Evolutionary conservation across 2,329 filamentous ascomycete genomes (phyloP).

Genomic region (Achaetomium macrosporum): DNA sequence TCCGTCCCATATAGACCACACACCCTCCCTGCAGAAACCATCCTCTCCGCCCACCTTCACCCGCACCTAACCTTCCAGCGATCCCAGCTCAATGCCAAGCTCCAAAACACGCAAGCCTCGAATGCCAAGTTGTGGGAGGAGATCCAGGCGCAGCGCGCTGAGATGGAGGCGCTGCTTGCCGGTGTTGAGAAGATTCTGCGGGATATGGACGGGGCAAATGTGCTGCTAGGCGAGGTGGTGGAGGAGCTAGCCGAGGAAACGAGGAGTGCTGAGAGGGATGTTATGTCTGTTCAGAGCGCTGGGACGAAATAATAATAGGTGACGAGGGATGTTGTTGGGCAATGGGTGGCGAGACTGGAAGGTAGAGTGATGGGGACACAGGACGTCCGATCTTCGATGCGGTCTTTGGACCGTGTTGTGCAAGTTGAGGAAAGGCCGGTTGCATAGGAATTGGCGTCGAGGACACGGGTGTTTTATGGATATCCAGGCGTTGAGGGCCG

Average conservation of each 20-base stretch:
- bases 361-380: not conserved
- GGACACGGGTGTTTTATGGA: not conserved
- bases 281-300: constrained; percentile 24
- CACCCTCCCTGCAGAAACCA: constrained; percentile 45
- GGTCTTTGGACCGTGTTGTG: too few relatives aligned
- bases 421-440: not conserved
- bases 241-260: constrained; percentile 47
- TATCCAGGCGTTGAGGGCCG: not conserved
- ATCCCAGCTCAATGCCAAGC: constrained; percentile 49
- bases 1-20: constrained; percentile 41
- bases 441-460: not conserved
- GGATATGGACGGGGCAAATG: constrained; percentile 50
- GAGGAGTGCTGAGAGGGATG: constrained; percentile 38
- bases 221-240: constrained; percentile 41
- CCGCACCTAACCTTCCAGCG: constrained; percentile 49
- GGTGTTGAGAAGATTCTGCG: constrained; percentile 46
- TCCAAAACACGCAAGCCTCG: constrained; percentile 51
- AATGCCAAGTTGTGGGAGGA: constrained; percentile 50
- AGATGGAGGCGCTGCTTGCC: constrained; percentile 47
- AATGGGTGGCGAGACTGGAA: not conserved
- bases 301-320: not conserved
- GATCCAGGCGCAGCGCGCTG: constrained; percentile 47
- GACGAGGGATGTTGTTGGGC: not conserved
- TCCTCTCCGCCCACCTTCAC: constrained; percentile 51
- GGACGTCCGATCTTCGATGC: not conserved